phyloP scores from a whole-genome alignment of 2,329 filamentous ascomycete species.

The Podosphaera leucotricha region DNA sequence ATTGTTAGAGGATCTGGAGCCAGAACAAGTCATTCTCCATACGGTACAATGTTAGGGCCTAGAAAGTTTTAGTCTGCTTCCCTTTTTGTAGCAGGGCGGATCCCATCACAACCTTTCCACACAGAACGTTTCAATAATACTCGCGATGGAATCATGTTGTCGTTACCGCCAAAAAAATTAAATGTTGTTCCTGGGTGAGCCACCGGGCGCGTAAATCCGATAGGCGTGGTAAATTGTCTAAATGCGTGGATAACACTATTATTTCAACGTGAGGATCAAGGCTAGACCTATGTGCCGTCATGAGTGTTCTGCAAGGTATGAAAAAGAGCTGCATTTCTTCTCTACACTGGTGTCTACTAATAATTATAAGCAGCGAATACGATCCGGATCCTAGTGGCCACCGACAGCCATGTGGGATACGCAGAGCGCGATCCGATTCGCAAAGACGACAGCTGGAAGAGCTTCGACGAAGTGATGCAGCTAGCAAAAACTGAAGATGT shows the following conservation, averaged over 20 bases:
- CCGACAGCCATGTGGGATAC: conserved; percentile 95
- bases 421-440: conserved; percentile 80
- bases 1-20: conserved; percentile 14
- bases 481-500: conserved; percentile 66
- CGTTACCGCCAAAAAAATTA: not conserved
- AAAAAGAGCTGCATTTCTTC: not conserved
- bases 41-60: conserved; percentile 53
- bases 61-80: conserved; percentile 10
- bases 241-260: too few species aligned
- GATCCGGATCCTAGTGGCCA: conserved; percentile 81
- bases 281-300: too few species aligned
- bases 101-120: conserved; percentile 41
- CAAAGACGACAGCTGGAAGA: conserved; percentile 92
- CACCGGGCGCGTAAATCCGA: too few species aligned
- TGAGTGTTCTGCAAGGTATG: too few species aligned
- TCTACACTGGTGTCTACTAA: not conserved
- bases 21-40: conserved; percentile 1
- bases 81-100: not conserved
- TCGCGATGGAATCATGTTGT: conserved; percentile 33
- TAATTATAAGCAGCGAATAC: conserved; percentile 35
- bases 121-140: conserved; percentile 38
- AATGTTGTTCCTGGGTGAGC: too few species aligned
- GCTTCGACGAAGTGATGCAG: conserved; percentile 87
- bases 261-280: too few species aligned
- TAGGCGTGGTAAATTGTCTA: too few species aligned